Conservation (phyloP, 805 yeast species). For the Teunomyces pallodes region DNA sequence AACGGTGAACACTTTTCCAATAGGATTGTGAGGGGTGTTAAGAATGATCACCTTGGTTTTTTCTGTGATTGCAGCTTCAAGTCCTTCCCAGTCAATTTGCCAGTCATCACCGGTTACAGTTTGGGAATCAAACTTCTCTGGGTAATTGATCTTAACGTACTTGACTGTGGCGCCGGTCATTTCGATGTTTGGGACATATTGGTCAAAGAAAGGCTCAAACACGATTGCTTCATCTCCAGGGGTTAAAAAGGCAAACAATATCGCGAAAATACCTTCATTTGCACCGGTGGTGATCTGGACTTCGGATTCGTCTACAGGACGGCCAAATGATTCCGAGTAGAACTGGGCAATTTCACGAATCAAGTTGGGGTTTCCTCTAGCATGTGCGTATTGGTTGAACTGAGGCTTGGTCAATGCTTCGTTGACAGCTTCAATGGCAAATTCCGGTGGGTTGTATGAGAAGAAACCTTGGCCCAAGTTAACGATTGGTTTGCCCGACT, state of each 20-base stretch:
- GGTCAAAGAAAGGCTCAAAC: slow-evolving; percentile 96
- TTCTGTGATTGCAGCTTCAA: slow-evolving; percentile 65
- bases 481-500: slow-evolving; percentile 71
- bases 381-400: slow-evolving; percentile 89
- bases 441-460: slow-evolving; percentile 93
- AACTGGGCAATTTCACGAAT: slow-evolving; percentile 66
- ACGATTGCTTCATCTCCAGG: slow-evolving; percentile 95
- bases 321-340: slow-evolving; percentile 66
- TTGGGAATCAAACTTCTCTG: slow-evolving; percentile 59
- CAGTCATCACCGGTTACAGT: slow-evolving; percentile 82
- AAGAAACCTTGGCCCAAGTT: slow-evolving; percentile 97
- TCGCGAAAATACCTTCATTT: slow-evolving; percentile 88
- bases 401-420: slow-evolving; percentile 69
- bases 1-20: slow-evolving; percentile 82
- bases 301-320: slow-evolving; percentile 55
- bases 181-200: slow-evolving; percentile 90
- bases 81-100: slow-evolving; percentile 76
- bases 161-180: slow-evolving; percentile 90
- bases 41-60: slow-evolving; percentile 84
- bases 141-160: slow-evolving; percentile 84
- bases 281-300: slow-evolving; percentile 93
- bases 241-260: slow-evolving; percentile 78
- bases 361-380: slow-evolving; percentile 80
- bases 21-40: slow-evolving; percentile 95
- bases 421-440: slow-evolving; percentile 80